These are phyloP conservation scores for Paxillus rubicundulus DNA, from an alignment of 768 basidiomycete species.

Conservation along the genomic window DNA sequence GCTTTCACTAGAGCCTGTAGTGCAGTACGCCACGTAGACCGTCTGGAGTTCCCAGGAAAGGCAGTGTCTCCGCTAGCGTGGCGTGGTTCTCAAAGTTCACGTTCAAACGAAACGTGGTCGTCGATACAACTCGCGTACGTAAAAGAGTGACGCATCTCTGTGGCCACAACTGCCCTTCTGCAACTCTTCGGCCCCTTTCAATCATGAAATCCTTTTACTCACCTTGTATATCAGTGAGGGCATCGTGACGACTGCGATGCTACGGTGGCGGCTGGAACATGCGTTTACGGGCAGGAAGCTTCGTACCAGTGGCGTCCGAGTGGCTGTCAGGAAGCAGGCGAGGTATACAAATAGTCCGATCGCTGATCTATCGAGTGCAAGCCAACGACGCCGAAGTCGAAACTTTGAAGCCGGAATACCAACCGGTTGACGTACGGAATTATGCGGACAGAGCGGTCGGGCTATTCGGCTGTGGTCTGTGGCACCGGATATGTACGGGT, in stretches of 20 bases:
- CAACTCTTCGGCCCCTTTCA: background rate
- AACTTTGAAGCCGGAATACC: slow-evolving; percentile 5
- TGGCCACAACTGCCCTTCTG: slow-evolving; percentile 5
- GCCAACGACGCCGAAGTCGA: slow-evolving; percentile 8
- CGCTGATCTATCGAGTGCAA: slow-evolving; percentile 2
- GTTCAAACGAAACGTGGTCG: slow-evolving; percentile 2
- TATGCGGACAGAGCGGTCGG: background rate
- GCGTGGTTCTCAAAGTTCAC: background rate
- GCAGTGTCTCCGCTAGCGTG: slow-evolving; percentile 3
- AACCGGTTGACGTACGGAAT: slow-evolving; percentile 2
- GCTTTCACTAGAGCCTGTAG: background rate
- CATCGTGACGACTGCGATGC: slow-evolving; percentile 12
- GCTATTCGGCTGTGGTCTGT: background rate
- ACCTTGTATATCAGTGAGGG: slow-evolving; percentile 10
- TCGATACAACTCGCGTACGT: slow-evolving; percentile 13
- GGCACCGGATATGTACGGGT: background rate
- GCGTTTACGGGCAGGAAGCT: slow-evolving; percentile 20
- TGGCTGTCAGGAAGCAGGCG: slow-evolving; percentile 2
- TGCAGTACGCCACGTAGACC: slow-evolving; percentile 13
- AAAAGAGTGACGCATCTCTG: slow-evolving; percentile 20
- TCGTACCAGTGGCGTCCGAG: slow-evolving; percentile 18
- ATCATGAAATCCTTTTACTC: background rate
- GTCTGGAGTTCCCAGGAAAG: background rate
- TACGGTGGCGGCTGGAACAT: slow-evolving; percentile 17
- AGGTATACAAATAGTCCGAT: slow-evolving; percentile 1